Base-by-base conservation (phyloP, 495 filamentous ascomycete genomes). In the Aspergillus bertholletiae region DNA sequence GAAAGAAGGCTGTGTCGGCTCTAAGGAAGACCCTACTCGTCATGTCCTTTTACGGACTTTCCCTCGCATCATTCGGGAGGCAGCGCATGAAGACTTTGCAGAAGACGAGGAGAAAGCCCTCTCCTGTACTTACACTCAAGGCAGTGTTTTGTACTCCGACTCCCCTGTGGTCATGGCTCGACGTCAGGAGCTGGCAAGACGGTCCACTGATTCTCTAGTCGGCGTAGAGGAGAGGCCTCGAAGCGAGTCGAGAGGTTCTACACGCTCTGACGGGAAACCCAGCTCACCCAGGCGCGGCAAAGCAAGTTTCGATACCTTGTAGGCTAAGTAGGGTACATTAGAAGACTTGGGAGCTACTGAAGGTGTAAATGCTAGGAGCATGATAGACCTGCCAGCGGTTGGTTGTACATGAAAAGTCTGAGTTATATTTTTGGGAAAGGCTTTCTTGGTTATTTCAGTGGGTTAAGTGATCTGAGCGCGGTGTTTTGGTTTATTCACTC, bases 1-100 rank as follows among this genome's bases (percentile, higher is more conserved):
- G 6, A 61, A 65, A 28, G 63, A 68, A 22, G 56, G 45, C 3
- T 58, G 39, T n/a, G 7, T 53, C 15, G 59, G 51, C 35, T 49
- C 47, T 8, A 69, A 63, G 49, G 45, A 45, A 4, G 73, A 70
- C 12, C 64, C 66, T 15, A 65, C 54, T 1, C 72, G 75, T 20
- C 71, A 73, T 52, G 66, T 80, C 7, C 67, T 85, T 12, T 66
- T 86, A 0, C 70, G 80, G 17, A 73, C 81, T 0, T 80, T 85
- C 62, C 83, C 83, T 6, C 71, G 77, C 9, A 80, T 86, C 34
- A 62, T 69, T 5, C 72, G 83, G 7, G 82, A 85, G 60, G 74
- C 79, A 4, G 74, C 76, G 1, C 83, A 84, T 37, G 82, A 84
- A 49, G 72, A 75, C 56, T 75, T 79, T 58, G 69, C 69, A 0